Evolutionary conservation across 192 early-diverging fungal species (phyloP).

Genomic region (Linnemannia zychae): DNA sequence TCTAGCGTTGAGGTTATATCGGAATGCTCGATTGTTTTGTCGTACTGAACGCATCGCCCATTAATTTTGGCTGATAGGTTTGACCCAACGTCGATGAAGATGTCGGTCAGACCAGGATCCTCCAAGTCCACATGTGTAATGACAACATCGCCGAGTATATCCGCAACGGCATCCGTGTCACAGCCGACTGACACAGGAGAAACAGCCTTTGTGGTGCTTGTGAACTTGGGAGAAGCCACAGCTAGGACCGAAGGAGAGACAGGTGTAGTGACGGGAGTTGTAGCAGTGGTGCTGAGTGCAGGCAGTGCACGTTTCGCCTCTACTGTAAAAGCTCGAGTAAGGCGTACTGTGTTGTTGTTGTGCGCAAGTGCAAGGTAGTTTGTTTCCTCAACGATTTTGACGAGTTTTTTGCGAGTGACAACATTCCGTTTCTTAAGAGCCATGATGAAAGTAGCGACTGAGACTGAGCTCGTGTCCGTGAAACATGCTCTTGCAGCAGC

Average conservation of each 20-base stretch:
- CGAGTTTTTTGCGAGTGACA: constrained; percentile 2
- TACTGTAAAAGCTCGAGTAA: constrained; percentile 1
- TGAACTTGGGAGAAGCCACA: neutral
- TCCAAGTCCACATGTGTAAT: constrained; percentile 18
- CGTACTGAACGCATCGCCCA: constrained; percentile 12
- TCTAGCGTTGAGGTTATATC: constrained; percentile 8
- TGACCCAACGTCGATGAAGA: constrained; percentile 16
- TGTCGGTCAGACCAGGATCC: constrained; percentile 6
- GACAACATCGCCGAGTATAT: constrained; percentile 7
- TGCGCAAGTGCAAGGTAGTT: neutral
- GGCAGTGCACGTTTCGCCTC: neutral
- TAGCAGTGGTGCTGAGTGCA: neutral
- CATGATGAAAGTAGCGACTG: neutral
- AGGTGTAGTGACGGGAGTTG: neutral
- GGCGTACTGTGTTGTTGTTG: neutral
- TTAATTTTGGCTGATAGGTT: constrained; percentile 17
- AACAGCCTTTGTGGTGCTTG: neutral
- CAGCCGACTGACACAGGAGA: constrained; percentile 11
- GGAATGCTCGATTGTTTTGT: constrained; percentile 6
- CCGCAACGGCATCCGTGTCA: constrained; percentile 10
- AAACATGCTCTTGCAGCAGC: constrained; percentile 1
- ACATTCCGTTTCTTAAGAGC: constrained; percentile 18
- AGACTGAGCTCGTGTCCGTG: neutral
- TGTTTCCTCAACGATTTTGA: neutral
- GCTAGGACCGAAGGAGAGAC: neutral